These are phyloP conservation scores for Salix dunnii DNA, from an alignment of 345 rosid species.

Conservation along the genomic window DNA sequence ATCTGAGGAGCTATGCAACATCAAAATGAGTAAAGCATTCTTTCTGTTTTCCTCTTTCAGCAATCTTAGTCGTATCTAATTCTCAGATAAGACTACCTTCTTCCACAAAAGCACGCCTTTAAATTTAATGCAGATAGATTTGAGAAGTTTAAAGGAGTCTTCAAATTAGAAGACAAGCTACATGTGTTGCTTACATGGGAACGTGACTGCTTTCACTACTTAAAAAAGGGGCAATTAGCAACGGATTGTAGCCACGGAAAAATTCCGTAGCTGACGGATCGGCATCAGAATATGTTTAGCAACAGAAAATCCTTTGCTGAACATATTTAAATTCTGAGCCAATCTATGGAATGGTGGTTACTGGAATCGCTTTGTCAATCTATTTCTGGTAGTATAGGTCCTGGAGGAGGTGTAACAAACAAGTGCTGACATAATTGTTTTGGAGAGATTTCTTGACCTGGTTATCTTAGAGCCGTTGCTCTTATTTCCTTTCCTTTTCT, in stretches of 20 bases:
- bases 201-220: not conserved
- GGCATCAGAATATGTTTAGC: too few species aligned
- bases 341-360: not conserved
- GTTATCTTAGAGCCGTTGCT: not conserved
- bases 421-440: not conserved
- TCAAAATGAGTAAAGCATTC: not conserved
- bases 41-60: not conserved
- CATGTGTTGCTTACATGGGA: not conserved
- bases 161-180: not conserved
- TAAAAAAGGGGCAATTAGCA: too few species aligned
- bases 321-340: too few species aligned
- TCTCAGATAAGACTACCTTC: not conserved
- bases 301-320: too few species aligned
- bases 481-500: not conserved
- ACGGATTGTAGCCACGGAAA: too few species aligned
- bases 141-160: not conserved
- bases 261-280: too few species aligned
- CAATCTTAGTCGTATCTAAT: not conserved
- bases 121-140: not conserved
- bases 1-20: not conserved
- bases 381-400: not conserved
- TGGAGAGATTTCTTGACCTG: not conserved
- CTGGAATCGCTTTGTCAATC: not conserved
- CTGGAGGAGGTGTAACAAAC: too few species aligned
- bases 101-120: not conserved